phyloP scores from a whole-genome alignment of 495 filamentous ascomycete species.

The Penicillium psychrofluorescens region DNA sequence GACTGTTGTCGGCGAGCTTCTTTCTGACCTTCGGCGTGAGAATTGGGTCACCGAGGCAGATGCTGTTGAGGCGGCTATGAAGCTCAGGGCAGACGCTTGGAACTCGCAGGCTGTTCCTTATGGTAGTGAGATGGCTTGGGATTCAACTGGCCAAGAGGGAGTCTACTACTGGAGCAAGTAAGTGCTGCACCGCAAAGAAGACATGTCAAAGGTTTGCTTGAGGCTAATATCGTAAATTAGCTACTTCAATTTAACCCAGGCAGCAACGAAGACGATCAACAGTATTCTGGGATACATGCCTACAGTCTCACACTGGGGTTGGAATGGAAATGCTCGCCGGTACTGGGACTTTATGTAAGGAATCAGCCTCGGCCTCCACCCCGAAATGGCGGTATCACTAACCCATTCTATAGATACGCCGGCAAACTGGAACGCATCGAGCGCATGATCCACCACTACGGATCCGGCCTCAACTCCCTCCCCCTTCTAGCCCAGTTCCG shows the following conservation, averaged over 20 bases:
- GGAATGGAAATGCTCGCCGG: constrained; percentile 45
- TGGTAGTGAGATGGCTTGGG: constrained; percentile 51
- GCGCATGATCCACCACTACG: constrained; percentile 51
- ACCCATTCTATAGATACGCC: constrained; percentile 14
- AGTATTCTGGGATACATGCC: constrained; percentile 44
- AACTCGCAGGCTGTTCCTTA: constrained; percentile 34
- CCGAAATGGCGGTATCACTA: not conserved
- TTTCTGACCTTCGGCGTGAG: constrained; percentile 37
- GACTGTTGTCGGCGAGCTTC: constrained; percentile 40
- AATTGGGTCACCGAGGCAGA: constrained; percentile 24
- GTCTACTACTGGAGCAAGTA: constrained; percentile 47
- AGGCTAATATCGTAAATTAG: constrained; percentile 2
- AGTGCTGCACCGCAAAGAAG: constrained; percentile 18
- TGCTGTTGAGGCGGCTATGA: constrained; percentile 30
- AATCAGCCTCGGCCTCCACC: not conserved
- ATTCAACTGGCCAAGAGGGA: constrained; percentile 48
- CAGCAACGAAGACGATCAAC: constrained; percentile 38
- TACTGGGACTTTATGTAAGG: constrained; percentile 44
- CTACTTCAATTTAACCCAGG: constrained; percentile 36
- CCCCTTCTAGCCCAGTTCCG: constrained; percentile 40
- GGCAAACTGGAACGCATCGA: constrained; percentile 45
- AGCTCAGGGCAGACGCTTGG: constrained; percentile 35
- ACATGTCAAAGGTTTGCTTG: no score
- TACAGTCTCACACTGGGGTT: constrained; percentile 46
- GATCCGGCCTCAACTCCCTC: constrained; percentile 44